Evolutionary conservation across 208 protist genomes (phyloP).

Genomic region (Acanthamoeba pearcei): DNA sequence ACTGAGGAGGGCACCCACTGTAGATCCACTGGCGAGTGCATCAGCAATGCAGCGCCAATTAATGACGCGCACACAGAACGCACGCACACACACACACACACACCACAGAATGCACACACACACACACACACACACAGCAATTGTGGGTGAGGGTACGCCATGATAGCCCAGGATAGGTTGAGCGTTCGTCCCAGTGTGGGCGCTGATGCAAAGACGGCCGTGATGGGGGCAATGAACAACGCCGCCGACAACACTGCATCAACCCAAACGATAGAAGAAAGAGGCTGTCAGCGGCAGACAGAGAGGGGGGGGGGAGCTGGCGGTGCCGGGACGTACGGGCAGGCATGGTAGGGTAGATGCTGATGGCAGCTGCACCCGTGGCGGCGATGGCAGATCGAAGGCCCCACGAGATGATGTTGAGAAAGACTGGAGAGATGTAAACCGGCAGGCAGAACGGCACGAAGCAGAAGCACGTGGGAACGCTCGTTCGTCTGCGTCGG

Average conservation of each 20-base stretch:
- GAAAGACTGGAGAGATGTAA: slow-evolving; percentile 34
- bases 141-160: background rate
- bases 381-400: slow-evolving; percentile 33
- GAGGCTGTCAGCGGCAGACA: background rate
- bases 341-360: slow-evolving; percentile 42
- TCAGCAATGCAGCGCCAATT: background rate
- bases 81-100: no score
- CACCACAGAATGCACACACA: no score
- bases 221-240: slow-evolving; percentile 54
- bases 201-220: slow-evolving; percentile 1
- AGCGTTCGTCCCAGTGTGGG: slow-evolving; percentile 39
- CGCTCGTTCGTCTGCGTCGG: background rate
- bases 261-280: background rate
- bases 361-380: slow-evolving; percentile 10
- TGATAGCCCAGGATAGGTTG: slow-evolving; percentile 44
- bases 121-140: no score
- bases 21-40: background rate
- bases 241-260: slow-evolving; percentile 32
- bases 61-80: background rate
- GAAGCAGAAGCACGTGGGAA: slow-evolving; percentile 20
- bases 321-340: background rate
- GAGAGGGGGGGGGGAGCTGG: background rate
- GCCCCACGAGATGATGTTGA: slow-evolving; percentile 31
- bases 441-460: slow-evolving; percentile 19
- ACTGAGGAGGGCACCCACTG: background rate